Evolutionary conservation across 2,329 filamentous ascomycete species (phyloP).

Genomic region (Alternaria tenuissima): DNA sequence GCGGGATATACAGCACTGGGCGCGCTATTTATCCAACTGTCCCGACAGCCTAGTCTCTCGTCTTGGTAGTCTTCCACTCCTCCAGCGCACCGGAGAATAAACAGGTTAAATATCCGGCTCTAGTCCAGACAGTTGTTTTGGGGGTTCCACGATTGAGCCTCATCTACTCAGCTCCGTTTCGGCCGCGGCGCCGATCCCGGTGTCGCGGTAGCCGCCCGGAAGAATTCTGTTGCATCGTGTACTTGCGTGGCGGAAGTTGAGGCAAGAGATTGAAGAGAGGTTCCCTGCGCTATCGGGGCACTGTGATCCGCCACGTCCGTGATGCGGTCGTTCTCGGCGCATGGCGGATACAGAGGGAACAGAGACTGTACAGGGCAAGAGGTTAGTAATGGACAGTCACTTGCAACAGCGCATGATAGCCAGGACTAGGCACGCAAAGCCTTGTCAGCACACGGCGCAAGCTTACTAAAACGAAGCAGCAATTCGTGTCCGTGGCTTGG

Average conservation of each 20-base stretch:
- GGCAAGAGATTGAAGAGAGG: constrained; percentile 7
- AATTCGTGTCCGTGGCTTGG: not conserved
- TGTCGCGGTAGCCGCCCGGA: constrained; percentile 32
- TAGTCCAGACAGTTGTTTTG: constrained; percentile 10
- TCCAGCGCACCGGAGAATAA: constrained; percentile 22
- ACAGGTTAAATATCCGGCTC: constrained; percentile 30
- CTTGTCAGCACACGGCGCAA: constrained; percentile 7
- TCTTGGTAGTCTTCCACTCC: not conserved
- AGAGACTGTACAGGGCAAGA: constrained; percentile 9
- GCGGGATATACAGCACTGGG: not conserved
- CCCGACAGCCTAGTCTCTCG: constrained; percentile 16
- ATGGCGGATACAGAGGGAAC: constrained; percentile 7
- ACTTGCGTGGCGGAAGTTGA: constrained; percentile 1
- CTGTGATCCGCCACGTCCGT: constrained; percentile 8
- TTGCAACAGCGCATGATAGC: not conserved
- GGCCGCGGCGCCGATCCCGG: constrained; percentile 37
- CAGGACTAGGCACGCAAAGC: not conserved
- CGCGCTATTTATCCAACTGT: constrained; percentile 17
- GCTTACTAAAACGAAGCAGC: constrained; percentile 11
- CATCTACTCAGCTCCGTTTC: constrained; percentile 27
- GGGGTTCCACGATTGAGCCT: constrained; percentile 25
- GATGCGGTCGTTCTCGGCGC: constrained; percentile 17
- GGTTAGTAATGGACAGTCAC: constrained; percentile 22
- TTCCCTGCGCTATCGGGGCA: constrained; percentile 7
- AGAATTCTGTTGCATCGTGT: constrained; percentile 25